These are phyloP conservation scores for Solanum chiquidenum DNA, from an alignment of 257 asterid genomes.

Conservation along the genomic window DNA sequence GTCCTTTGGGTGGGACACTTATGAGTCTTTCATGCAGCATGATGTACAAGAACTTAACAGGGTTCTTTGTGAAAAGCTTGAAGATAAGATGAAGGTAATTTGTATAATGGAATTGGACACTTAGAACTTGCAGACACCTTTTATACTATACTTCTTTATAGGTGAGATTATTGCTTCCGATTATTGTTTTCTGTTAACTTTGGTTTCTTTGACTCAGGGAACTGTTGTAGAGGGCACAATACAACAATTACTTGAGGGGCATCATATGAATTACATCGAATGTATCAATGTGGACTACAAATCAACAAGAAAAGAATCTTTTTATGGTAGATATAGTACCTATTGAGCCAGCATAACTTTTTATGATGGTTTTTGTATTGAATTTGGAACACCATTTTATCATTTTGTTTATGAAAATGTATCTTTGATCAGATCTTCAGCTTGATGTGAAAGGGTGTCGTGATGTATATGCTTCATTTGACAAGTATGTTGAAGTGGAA, in stretches of 20 bases:
- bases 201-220: constrained; percentile 31
- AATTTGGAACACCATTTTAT: background rate
- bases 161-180: background rate
- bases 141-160: background rate
- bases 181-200: background rate
- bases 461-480: constrained; percentile 77
- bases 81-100: constrained; percentile 80
- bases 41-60: constrained; percentile 85
- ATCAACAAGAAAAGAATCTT: constrained; percentile 82
- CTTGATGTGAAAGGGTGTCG: constrained; percentile 78
- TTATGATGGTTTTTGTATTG: background rate
- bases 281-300: constrained; percentile 76
- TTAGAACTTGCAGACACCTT: background rate
- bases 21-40: constrained; percentile 82
- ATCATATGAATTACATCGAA: constrained; percentile 79
- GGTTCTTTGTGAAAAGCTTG: constrained; percentile 80
- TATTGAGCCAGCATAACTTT: background rate
- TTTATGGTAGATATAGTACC: constrained; percentile 41
- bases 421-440: constrained; percentile 50
- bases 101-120: background rate
- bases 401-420: constrained; percentile 4
- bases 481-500: constrained; percentile 79
- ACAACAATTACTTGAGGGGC: constrained; percentile 81
- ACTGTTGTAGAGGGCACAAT: constrained; percentile 87
- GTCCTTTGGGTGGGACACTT: constrained; percentile 82